Conservation (phyloP, 176 grass and related monocot species). For the Dactylis glomerata region DNA sequence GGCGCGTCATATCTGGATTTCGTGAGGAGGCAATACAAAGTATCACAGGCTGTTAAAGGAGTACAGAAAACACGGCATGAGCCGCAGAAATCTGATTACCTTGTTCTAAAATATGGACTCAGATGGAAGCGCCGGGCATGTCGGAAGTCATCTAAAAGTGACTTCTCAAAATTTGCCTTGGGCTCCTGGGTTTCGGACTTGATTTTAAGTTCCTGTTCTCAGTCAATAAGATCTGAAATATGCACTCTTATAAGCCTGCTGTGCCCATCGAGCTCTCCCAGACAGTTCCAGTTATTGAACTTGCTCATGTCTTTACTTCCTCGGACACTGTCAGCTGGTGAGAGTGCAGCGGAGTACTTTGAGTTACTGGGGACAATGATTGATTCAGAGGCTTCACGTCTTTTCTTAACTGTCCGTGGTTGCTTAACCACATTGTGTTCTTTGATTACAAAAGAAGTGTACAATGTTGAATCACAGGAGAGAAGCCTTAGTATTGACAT, state of each 20-base stretch:
- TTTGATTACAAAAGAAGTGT: conserved; percentile 85
- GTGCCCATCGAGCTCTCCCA: conserved; percentile 75
- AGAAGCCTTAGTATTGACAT: conserved; percentile 91
- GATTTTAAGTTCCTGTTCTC: conserved; percentile 98
- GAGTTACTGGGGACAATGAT: conserved; percentile 89
- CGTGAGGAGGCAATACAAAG: conserved; percentile 90
- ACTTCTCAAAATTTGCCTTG: conserved; percentile 89
- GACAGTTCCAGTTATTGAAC: conserved; percentile 89
- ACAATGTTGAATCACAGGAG: conserved; percentile 91
- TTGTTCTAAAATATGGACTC: conserved; percentile 86
- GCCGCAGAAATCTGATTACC: conserved; percentile 69
- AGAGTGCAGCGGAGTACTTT: conserved; percentile 93
- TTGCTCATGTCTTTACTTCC: conserved; percentile 85
- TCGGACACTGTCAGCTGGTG: conserved; percentile 70
- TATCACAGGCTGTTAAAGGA: conserved; percentile 73
- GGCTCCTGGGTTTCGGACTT: conserved; percentile 93
- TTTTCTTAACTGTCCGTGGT: conserved; percentile 86
- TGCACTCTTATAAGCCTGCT: conserved; percentile 85
- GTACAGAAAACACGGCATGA: conserved; percentile 49
- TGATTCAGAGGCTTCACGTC: conserved; percentile 69
- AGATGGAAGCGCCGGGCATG: conserved; percentile 90
- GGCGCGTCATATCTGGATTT: conserved; percentile 98
- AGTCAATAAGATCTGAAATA: conserved; percentile 96
- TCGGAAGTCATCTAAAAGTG: conserved; percentile 66
- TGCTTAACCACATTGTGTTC: conserved; percentile 72